These are phyloP conservation scores for Cadophora sp. DNA, from an alignment of 2,329 filamentous ascomycete species.

Conservation along the genomic window DNA sequence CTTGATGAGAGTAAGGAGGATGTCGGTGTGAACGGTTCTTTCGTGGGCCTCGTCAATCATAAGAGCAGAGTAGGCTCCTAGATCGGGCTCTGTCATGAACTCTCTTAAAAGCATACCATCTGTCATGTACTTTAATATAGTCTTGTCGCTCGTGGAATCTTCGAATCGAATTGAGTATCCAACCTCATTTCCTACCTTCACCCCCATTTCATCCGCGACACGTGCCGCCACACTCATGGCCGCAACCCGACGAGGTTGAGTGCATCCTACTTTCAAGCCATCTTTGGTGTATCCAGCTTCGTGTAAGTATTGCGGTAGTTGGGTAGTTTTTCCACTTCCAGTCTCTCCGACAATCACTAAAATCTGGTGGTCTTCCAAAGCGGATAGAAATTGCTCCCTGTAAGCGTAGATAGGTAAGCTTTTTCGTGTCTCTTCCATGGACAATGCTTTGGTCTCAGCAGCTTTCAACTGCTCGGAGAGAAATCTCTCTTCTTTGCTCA, in stretches of 20 bases:
- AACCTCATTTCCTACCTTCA: conserved; percentile 89
- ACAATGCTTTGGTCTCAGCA: conserved; percentile 85
- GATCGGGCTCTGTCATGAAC: conserved; percentile 85
- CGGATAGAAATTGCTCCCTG: conserved; percentile 83
- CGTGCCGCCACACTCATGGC: conserved; percentile 98
- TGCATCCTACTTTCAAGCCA: conserved; percentile 87
- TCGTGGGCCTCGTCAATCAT: conserved; percentile 99
- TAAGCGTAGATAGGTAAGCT: conserved; percentile 90
- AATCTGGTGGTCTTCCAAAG: conserved; percentile 84
- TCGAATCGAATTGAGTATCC: conserved; percentile 97
- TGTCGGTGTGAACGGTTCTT: conserved; percentile 88
- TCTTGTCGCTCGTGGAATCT: conserved; percentile 89
- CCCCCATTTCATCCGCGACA: conserved; percentile 92
- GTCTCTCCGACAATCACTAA: conserved; percentile 95
- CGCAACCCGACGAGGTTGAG: conserved; percentile 92
- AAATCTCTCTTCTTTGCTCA: conserved; percentile 80
- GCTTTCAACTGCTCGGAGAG: conserved; percentile 84
- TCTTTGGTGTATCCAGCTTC: conserved; percentile 89
- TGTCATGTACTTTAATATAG: conserved; percentile 93
- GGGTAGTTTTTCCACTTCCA: conserved; percentile 94
- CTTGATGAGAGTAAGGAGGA: conserved; percentile 86
- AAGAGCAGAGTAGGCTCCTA: conserved; percentile 82
- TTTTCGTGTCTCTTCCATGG: conserved; percentile 91
- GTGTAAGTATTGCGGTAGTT: conserved; percentile 90
- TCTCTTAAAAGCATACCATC: conserved; percentile 94